A percentile compares a stretch with the other conserved stretches of the same genome.
Conservation (phyloP, 148 eudicot species). For the Rhododendron henanense region DNA sequence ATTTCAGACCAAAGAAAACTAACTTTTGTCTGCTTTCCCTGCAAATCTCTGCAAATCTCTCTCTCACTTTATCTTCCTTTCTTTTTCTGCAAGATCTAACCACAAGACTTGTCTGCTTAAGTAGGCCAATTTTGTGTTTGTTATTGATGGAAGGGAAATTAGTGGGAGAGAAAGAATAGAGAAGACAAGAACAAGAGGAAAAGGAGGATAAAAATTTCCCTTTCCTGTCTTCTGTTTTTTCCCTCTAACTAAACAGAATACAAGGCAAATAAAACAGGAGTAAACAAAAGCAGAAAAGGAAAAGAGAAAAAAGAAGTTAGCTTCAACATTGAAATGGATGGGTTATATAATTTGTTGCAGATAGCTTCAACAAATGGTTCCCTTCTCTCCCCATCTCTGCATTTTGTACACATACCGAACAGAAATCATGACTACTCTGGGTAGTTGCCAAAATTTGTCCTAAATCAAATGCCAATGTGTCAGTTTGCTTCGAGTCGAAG, state of each 20-base stretch:
- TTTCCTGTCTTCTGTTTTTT: neutral
- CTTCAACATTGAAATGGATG: neutral
- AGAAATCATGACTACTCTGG: neutral
- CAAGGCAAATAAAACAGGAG: neutral
- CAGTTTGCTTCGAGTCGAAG: constrained; percentile 16
- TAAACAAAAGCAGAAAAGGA: neutral
- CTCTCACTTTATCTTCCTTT: neutral
- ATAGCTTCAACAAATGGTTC: neutral
- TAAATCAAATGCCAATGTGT: neutral
- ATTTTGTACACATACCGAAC: neutral
- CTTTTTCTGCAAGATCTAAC: neutral
- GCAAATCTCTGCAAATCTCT: neutral
- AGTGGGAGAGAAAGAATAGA: neutral
- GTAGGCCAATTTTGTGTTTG: neutral
- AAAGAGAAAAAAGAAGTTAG: neutral
- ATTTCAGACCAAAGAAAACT: neutral
- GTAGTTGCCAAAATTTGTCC: neutral
- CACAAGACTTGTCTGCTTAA: neutral
- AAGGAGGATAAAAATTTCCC: neutral
- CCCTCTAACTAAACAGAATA: neutral
- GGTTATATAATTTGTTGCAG: neutral
- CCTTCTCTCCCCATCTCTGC: neutral
- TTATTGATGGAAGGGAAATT: neutral
- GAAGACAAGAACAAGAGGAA: neutral
- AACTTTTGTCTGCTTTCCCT: neutral